A percentile compares a stretch with the other conserved stretches of the same genome.
Conservation (phyloP, 257 asterid species). For the Lycium ferocissimum region DNA sequence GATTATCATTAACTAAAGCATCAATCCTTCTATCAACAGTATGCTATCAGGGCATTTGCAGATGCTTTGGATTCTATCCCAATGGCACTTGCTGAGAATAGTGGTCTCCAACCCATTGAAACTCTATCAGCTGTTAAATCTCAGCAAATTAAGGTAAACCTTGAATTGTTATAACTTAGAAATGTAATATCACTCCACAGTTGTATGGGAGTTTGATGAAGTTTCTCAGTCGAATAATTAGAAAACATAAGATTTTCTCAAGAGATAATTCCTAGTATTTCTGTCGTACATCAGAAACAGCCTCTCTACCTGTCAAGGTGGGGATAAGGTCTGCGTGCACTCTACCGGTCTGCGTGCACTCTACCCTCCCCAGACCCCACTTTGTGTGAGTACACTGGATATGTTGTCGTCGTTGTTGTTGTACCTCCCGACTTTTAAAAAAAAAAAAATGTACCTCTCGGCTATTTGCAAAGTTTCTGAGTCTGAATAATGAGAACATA, state of each 20-base stretch:
- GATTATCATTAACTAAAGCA: conserved; percentile 27
- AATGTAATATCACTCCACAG: neutral
- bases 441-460: neutral
- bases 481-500: neutral
- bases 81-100: conserved; percentile 94
- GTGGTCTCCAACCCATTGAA: conserved; percentile 90
- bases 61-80: conserved; percentile 93
- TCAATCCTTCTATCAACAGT: conserved; percentile 52
- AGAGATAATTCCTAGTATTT: neutral
- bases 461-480: neutral
- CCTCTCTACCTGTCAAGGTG: no score
- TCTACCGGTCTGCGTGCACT: no score
- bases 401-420: no score
- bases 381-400: neutral
- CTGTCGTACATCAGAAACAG: neutral
- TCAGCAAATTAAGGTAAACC: conserved; percentile 82
- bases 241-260: neutral
- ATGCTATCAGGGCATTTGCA: conserved; percentile 92
- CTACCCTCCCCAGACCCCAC: no score
- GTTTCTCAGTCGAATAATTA: neutral
- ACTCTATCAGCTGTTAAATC: conserved; percentile 85
- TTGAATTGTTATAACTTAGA: neutral
- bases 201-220: neutral
- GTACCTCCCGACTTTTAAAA: neutral
- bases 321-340: no score